Evolutionary conservation across 345 rosid genomes (phyloP).

Genomic region (Ceriops decandra): DNA sequence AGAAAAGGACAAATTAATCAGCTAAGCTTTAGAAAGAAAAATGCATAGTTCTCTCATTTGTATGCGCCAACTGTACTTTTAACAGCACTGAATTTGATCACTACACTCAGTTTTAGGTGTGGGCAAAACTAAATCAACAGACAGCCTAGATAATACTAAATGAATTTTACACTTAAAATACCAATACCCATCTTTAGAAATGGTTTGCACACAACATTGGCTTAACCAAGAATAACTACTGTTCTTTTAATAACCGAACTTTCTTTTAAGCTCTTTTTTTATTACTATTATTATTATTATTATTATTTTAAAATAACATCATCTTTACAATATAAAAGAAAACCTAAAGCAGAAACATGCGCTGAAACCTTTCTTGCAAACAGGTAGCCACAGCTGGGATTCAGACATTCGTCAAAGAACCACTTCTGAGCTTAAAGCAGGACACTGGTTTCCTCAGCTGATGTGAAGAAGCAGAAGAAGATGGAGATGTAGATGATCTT

Average conservation of each 20-base stretch:
- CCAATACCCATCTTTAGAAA: too few species aligned
- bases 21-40: background rate
- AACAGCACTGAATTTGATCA: background rate
- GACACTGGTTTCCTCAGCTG: constrained; percentile 8
- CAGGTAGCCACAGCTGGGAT: constrained; percentile 6
- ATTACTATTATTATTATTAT: too few species aligned
- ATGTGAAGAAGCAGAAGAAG: background rate
- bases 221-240: too few species aligned
- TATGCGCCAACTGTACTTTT: constrained; percentile 26
- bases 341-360: background rate
- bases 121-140: too few species aligned
- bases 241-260: too few species aligned
- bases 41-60: constrained; percentile 18
- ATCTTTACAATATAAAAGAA: too few species aligned
- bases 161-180: too few species aligned
- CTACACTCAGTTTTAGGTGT: too few species aligned
- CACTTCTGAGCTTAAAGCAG: constrained; percentile 25
- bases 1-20: background rate
- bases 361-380: background rate
- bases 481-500: constrained; percentile 15
- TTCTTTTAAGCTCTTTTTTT: too few species aligned
- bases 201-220: too few species aligned
- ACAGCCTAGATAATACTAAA: too few species aligned
- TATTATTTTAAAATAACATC: too few species aligned
- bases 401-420: constrained; percentile 37